Evolutionary conservation across 2,329 filamentous ascomycete species (phyloP).

Genomic region (Colletotrichum sublineola): DNA sequence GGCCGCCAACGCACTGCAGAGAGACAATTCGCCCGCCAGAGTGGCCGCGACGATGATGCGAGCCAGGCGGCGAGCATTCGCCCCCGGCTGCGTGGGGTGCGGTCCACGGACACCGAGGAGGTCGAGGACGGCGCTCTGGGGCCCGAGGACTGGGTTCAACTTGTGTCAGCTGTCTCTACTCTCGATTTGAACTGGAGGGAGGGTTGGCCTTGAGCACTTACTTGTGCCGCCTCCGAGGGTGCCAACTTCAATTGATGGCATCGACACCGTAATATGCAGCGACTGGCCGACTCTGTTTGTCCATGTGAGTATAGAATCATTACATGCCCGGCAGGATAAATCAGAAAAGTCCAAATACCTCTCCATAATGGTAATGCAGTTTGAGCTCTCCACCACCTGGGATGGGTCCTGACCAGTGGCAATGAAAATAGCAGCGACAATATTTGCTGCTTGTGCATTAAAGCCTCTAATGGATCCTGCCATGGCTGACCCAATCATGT

Average conservation of each 20-base stretch:
- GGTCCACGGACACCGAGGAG: conserved; percentile 92
- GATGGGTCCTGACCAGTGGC: conserved; percentile 99
- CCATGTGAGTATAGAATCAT: too few relatives aligned
- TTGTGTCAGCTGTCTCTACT: too few relatives aligned
- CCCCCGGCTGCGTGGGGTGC: conserved; percentile 89
- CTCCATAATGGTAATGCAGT: conserved; percentile 99
- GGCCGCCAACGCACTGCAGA: conserved; percentile 92
- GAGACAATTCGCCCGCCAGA: conserved; percentile 89
- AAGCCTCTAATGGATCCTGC: conserved; percentile 95
- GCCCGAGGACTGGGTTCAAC: conserved; percentile 75
- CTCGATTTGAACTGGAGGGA: too few relatives aligned
- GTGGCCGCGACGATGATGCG: conserved; percentile 91
- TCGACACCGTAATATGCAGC: conserved; percentile 96
- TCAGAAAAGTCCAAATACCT: conserved; percentile 66
- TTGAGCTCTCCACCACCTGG: conserved; percentile 95
- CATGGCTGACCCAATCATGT: conserved; percentile 97
- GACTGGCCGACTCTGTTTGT: conserved; percentile 53
- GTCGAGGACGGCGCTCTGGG: conserved; percentile 95
- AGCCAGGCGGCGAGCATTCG: conserved; percentile 90
- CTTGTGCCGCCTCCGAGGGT: conserved; percentile 95
- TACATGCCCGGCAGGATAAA: too few relatives aligned
- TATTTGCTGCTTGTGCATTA: conserved; percentile 97
- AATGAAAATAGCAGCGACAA: conserved; percentile 94
- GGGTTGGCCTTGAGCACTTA: too few relatives aligned
- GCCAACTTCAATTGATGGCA: conserved; percentile 98